These are phyloP conservation scores for Aspergillus pseudoglaucus DNA, from an alignment of 2,329 filamentous ascomycete species.

Conservation along the genomic window DNA sequence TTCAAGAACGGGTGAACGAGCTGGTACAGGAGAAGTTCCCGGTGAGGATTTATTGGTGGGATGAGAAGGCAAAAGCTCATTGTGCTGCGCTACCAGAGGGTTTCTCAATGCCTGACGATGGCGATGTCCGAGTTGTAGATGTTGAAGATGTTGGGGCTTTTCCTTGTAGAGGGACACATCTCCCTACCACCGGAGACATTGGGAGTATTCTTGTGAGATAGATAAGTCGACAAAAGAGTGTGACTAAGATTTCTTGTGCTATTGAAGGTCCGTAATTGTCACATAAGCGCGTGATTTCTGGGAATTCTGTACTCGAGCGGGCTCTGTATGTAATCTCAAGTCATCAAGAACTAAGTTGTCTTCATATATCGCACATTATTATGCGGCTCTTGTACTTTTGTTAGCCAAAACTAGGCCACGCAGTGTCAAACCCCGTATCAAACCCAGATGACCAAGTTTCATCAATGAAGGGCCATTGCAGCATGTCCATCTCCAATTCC, in stretches of 20 bases:
- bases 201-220: conserved; percentile 22
- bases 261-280: conserved; percentile 2
- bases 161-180: conserved; percentile 27
- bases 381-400: not conserved
- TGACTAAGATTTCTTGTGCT: conserved; percentile 24
- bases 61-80: conserved; percentile 7
- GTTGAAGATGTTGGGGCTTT: conserved; percentile 24
- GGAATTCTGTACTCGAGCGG: too few relatives aligned
- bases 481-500: conserved; percentile 29
- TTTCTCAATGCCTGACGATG: conserved; percentile 10
- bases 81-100: conserved; percentile 12
- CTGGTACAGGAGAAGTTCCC: conserved; percentile 15
- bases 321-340: too few relatives aligned
- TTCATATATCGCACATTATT: too few relatives aligned
- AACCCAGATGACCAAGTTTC: conserved; percentile 31
- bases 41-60: conserved; percentile 20
- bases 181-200: conserved; percentile 15
- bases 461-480: conserved; percentile 34
- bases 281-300: too few relatives aligned
- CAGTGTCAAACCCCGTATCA: conserved; percentile 24
- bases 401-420: conserved; percentile 16
- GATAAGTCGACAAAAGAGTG: conserved; percentile 23
- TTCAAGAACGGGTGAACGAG: conserved; percentile 24
- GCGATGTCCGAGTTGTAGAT: conserved; percentile 19
- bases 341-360: too few relatives aligned